Evolutionary conservation across 306 rosid species (phyloP).

Genomic region (Lupinus albus): DNA sequence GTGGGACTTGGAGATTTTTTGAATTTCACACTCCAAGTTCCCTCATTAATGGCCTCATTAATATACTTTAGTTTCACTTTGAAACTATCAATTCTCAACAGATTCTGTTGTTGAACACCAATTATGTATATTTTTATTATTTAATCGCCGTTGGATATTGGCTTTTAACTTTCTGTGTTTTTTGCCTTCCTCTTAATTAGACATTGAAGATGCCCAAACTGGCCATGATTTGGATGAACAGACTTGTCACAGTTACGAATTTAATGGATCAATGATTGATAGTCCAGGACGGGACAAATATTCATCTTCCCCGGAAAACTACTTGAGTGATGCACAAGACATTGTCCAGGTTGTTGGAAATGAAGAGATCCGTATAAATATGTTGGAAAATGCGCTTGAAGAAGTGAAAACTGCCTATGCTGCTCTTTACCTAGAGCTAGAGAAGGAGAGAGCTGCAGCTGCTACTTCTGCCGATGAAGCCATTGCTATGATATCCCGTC

Average conservation of each 20-base stretch:
- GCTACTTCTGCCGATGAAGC: conserved; percentile 94
- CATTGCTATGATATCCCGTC: conserved; percentile 89
- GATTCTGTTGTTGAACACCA: no score
- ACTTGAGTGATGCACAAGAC: conserved; percentile 32
- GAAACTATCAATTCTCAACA: no score
- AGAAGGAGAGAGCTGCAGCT: conserved; percentile 94
- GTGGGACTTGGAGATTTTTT: no score
- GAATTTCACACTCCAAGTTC: no score
- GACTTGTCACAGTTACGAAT: conserved; percentile 51
- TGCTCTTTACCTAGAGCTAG: conserved; percentile 80
- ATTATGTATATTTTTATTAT: conserved; percentile 19
- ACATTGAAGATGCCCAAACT: conserved; percentile 41
- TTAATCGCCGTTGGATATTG: conserved; percentile 28
- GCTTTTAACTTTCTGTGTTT: conserved; percentile 35
- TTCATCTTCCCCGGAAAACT: conserved; percentile 43
- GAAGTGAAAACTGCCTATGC: conserved; percentile 69
- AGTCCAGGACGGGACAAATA: conserved; percentile 44
- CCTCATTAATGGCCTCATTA: no score
- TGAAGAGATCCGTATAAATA: conserved; percentile 47
- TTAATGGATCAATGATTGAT: conserved; percentile 50
- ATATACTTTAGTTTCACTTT: no score
- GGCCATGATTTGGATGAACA: conserved; percentile 47
- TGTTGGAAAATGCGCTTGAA: conserved; percentile 63
- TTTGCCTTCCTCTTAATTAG: conserved; percentile 44
- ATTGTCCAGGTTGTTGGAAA: conserved; percentile 41